These are phyloP conservation scores for Dryas drummondii DNA, from an alignment of 306 rosid genomes.

Conservation along the genomic window DNA sequence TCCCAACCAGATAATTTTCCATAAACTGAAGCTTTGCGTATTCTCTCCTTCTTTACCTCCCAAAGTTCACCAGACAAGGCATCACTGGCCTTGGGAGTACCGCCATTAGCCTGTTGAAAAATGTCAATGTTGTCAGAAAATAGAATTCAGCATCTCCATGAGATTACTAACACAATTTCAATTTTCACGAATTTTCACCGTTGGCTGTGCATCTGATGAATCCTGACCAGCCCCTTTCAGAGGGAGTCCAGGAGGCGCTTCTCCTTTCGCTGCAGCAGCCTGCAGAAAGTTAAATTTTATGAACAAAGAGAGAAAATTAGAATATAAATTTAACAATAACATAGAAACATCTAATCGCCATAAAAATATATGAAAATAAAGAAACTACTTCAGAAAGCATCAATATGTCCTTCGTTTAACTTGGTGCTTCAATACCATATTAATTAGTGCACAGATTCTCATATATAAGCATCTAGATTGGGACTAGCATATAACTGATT, in stretches of 20 bases:
- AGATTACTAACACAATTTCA: slow-evolving; percentile 20
- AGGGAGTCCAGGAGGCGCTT: slow-evolving; percentile 99
- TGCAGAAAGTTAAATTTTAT: slow-evolving; percentile 38
- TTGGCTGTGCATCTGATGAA: slow-evolving; percentile 75
- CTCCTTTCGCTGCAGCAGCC: slow-evolving; percentile 99
- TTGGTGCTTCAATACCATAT: background rate
- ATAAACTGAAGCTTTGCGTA: slow-evolving; percentile 67
- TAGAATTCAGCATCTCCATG: slow-evolving; percentile 14
- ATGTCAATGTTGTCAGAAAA: slow-evolving; percentile 20
- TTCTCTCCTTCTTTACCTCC: slow-evolving; percentile 88
- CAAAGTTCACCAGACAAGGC: slow-evolving; percentile 98
- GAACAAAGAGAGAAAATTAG: slow-evolving; percentile 1
- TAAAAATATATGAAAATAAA: background rate
- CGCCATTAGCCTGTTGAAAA: slow-evolving; percentile 65
- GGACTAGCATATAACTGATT: background rate
- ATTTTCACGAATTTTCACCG: slow-evolving; percentile 38
- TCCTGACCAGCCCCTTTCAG: slow-evolving; percentile 98
- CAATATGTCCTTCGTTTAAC: background rate
- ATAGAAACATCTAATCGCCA: background rate
- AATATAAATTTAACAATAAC: background rate
- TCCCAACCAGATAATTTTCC: slow-evolving; percentile 92
- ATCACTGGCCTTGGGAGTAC: slow-evolving; percentile 85
- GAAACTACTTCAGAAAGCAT: background rate
- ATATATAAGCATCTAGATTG: background rate
- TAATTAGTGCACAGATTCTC: background rate